These are phyloP conservation scores for Schwanniomyces yamadae DNA, from an alignment of 805 yeast species.

Conservation along the genomic window DNA sequence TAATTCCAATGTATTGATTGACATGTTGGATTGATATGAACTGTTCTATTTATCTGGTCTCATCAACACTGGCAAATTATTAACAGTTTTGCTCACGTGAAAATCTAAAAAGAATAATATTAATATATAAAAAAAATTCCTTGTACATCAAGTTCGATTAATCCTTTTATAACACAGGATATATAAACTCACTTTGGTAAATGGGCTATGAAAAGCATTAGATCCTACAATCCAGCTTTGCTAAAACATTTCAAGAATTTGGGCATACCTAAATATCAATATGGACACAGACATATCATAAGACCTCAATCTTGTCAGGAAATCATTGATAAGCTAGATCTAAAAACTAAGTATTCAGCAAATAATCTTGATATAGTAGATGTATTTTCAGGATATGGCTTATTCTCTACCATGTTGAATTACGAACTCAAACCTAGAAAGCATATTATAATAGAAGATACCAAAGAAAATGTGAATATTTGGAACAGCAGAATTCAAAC, in stretches of 20 bases:
- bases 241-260: constrained; percentile 19
- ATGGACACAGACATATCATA: constrained; percentile 22
- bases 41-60: no score
- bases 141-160: no score
- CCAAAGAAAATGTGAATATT: constrained; percentile 22
- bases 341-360: constrained; percentile 35
- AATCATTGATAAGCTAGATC: constrained; percentile 48
- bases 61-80: no score
- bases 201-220: constrained; percentile 3
- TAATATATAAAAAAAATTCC: no score
- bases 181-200: no score
- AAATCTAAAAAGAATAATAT: no score
- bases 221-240: constrained; percentile 29
- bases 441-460: constrained; percentile 62
- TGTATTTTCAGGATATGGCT: constrained; percentile 57
- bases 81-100: no score
- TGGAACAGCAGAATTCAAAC: constrained; percentile 29
- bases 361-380: constrained; percentile 52
- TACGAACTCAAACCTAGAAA: constrained; percentile 58
- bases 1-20: no score
- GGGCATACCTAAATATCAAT: constrained; percentile 20
- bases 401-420: constrained; percentile 63
- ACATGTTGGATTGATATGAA: no score
- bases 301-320: constrained; percentile 27
- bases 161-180: no score